Base-by-base conservation (phyloP, 768 basidiomycete species). In the Lactifluus subvellereus region DNA sequence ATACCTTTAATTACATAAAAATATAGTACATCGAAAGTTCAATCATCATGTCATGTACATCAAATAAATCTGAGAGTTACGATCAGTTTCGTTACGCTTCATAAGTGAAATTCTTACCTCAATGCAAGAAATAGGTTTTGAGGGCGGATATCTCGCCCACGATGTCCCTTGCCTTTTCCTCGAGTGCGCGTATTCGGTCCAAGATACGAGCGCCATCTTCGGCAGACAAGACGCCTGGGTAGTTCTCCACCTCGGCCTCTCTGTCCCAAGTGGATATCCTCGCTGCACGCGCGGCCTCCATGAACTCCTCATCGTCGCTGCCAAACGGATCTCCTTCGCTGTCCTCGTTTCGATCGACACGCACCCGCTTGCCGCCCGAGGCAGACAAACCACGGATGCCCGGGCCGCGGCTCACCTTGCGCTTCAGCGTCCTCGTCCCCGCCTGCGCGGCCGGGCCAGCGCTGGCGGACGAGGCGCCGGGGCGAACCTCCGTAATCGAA, bases 141-240 rank as follows among this genome's bases (percentile, higher is more conserved):
- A 64, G 63, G 37, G 63, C 63, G 30, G 63, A 64, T 49, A 64
- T 60, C 58, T 64, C 63, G 11, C 63, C 63, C 20, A 64, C 63
- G 22, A 64, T 64, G 58, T 60, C 63, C 30, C 63, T 64, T 35
- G 63, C 63, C 52, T 64, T 64, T 20, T 64, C 58, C 48, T 64
- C 63, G 40, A 64, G 63, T 37, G 58, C 13, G n/a, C 63, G 58
- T 60, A 64, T 60, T 14, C 63, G 53, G 9, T 60, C 54, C 63
- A 64, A 50, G 49, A 64, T 38, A 16, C 63, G 63, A 43, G 40
- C 63, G 20, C 40, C 16, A 20, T 64, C 63, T 27, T 64, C 63
- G 13, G 63, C 54, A 7, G 63, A 60, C 48, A 64, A 56, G 18
- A 35, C 33, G 38, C 58, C 30, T 6, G 53, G 47, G 54, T 45